Evolutionary conservation across 2,329 filamentous ascomycete species (phyloP).

Genomic region (Nigrospora oryzae): DNA sequence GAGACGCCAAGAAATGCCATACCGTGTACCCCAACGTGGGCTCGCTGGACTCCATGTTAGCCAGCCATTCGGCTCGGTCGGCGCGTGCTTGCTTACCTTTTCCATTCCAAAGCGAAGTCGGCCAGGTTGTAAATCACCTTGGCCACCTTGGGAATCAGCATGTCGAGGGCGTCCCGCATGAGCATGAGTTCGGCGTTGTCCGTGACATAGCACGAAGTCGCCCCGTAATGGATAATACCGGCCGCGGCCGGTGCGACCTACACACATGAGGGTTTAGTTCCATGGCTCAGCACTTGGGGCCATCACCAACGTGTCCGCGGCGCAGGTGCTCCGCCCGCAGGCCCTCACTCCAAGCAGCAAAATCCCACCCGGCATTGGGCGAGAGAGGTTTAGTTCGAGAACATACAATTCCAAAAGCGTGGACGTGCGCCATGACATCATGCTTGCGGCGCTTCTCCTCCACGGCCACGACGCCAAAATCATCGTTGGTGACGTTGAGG

Average conservation of each 20-base stretch:
- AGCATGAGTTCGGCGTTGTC: conserved; percentile 76
- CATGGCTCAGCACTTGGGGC: too few relatives aligned
- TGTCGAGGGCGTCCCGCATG: conserved; percentile 63
- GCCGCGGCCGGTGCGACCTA: conserved; percentile 26
- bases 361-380: too few relatives aligned
- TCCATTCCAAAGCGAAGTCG: conserved; percentile 65
- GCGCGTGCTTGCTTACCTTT: conserved; percentile 28
- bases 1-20: not conserved
- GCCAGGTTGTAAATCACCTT: conserved; percentile 69
- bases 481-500: conserved; percentile 65
- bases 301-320: too few relatives aligned
- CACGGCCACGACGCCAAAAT: conserved; percentile 64
- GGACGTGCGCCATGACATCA: conserved; percentile 58
- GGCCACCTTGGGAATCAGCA: conserved; percentile 71
- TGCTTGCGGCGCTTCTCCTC: conserved; percentile 70
- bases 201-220: conserved; percentile 53
- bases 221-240: conserved; percentile 74
- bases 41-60: conserved; percentile 18
- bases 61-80: too few relatives aligned
- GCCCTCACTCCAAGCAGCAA: not conserved
- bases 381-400: too few relatives aligned
- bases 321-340: too few relatives aligned
- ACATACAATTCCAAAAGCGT: conserved; percentile 58
- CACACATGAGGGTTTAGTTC: too few relatives aligned
- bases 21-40: conserved; percentile 70